Base-by-base conservation (phyloP, 2,329 filamentous ascomycete species). In the Aspergillus quadrilineatus region DNA sequence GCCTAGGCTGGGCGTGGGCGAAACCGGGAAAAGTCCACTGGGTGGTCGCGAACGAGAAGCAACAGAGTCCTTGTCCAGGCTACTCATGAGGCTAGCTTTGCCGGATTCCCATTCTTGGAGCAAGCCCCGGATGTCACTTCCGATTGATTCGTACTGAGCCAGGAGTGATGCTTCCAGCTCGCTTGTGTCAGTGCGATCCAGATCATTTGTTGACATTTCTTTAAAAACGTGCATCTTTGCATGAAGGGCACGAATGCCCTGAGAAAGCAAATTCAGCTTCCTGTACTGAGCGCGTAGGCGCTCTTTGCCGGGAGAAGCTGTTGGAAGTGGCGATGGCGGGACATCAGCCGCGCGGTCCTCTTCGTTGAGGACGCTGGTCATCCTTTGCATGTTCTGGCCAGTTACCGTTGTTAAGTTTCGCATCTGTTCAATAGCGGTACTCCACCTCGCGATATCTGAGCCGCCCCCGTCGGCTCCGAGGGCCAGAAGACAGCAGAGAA, bases 61-160 rank as follows among this genome's bases (percentile, higher is more conserved):
- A 10, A 73, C 87, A 71, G 91, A 87, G 69, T 92, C 90, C 57
- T 87, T 86, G 72, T 94, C 88, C 67, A 96, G 89, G 63, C 89
- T 92, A 53, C 86, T 85, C 46, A 90, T 86, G 51, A 99, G 79
- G 5, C 90, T 87, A n/a, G 87, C 84, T 72, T 89, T 93, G 50
- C 93, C 94, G 51, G 88, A 84, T 66, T 95, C 90, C 92, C 92
- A 96, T 61, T 91, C 89, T 60, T 89, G 82, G 73, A 92, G 85
- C 49, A 96, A 77, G 43, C 87, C 84, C 70, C 88, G 88, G 44
- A 99, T 81, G 68, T 99, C 94, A 28, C 87, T 81, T 2, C 94
- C 94, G 61, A 99, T 95, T 4, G 92, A 93, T 55, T 99, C 94
- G 73, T 97, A 99, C 68, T 97, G 94, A 22, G 86, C 77, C 81